Base-by-base conservation (phyloP, 2,329 filamentous ascomycete species). In the Akanthomyces dipterigenus region DNA sequence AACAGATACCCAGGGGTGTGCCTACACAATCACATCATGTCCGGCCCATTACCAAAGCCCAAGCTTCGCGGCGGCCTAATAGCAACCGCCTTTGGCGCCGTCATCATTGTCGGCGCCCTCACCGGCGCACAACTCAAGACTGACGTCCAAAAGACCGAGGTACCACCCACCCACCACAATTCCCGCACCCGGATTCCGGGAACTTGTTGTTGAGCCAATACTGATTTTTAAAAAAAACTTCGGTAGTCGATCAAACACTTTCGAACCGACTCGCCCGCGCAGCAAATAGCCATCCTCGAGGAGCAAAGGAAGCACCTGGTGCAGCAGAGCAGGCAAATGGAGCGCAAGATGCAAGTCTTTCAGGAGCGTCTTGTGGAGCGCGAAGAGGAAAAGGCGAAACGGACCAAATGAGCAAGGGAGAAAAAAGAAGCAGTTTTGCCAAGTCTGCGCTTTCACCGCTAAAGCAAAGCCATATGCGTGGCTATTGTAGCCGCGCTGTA, bases 101-200 rank as follows among this genome's bases (percentile, higher is more conserved):
- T 80, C 61, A 74, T 80, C 63, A 71, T 77, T 62, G 77, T 80
- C 36, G 79, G 79, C 62, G 70, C 76, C 49, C 72, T 79, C 51
- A 81, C 80, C 61, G 80, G 80, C 56, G 80, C 80, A 7, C 76
- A 77, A 50, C 67, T 82, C 50, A 82, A 81, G 70, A 74, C 75
- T 53, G 77, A 80, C 63, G 72, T 76, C 62, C 78, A 82, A 64
- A 80, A 75, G 65, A 70, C 73, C 64, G 70, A 78, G 67, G 79
- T 80, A 62, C 43, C 68, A 64, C 16, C 7, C 9, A 51, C 43
- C 36, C 24, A 5, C 43, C 43, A n/a, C 20, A n/a, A 20, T 31
- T 14, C 28, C 28, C 28, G 28, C 28, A n/a, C n/a, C n/a, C n/a
- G n/a, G n/a, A n/a, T n/a, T n/a, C n/a, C n/a, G n/a, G n/a, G n/a